phyloP scores from a whole-genome alignment of 768 basidiomycete species.

The Xerocomus brunneocitrinus region DNA sequence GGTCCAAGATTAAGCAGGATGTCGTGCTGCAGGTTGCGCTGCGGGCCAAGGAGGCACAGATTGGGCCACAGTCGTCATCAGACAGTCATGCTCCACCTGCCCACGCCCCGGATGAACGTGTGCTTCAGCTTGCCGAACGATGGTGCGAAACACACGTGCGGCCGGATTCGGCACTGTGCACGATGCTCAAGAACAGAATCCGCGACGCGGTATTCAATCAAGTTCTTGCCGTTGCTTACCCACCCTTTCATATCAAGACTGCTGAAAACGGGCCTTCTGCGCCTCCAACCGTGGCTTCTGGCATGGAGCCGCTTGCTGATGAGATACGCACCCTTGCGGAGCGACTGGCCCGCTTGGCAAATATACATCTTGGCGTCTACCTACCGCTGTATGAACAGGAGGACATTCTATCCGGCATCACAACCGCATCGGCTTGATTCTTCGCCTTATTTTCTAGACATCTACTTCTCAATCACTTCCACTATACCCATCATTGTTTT shows the following conservation, averaged over 20 bases:
- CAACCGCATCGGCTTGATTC: constrained; percentile 15
- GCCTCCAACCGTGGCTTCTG: constrained; percentile 37
- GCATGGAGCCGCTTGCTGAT: constrained; percentile 67
- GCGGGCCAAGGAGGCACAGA: constrained; percentile 50
- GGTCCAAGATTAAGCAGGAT: constrained; percentile 55
- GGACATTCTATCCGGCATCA: constrained; percentile 31
- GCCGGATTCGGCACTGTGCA: constrained; percentile 52
- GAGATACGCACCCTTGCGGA: constrained; percentile 65
- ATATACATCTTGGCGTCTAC: constrained; percentile 74
- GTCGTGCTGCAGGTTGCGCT: constrained; percentile 73
- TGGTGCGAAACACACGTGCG: constrained; percentile 72
- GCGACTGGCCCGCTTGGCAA: constrained; percentile 65
- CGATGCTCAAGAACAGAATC: constrained; percentile 58
- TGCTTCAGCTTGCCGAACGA: constrained; percentile 57
- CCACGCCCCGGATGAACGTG: constrained; percentile 43
- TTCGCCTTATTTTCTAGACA: constrained; percentile 20
- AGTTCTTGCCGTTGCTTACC: constrained; percentile 52
- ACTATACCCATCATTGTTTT: constrained; percentile 29
- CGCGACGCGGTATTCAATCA: constrained; percentile 59
- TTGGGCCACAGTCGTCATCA: constrained; percentile 23
- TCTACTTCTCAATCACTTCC: constrained; percentile 13
- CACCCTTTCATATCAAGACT: constrained; percentile 31
- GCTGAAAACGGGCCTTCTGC: constrained; percentile 17
- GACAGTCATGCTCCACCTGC: constrained; percentile 21
- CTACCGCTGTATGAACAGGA: constrained; percentile 72